Conservation (phyloP, 441 rosid species). For the Macaranga tanarius region DNA sequence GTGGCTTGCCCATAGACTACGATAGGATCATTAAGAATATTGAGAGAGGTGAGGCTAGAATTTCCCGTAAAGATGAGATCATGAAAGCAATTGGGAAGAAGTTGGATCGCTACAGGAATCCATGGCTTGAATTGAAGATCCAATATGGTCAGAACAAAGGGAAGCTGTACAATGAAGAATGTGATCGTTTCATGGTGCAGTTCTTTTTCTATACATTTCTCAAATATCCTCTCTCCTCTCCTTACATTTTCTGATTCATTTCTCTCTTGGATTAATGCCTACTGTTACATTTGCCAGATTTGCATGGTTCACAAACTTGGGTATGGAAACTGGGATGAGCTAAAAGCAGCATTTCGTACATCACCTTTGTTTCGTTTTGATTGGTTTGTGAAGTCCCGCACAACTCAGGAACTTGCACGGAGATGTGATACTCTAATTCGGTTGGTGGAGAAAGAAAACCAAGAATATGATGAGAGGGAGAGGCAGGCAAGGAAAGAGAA, state of each 20-base stretch:
- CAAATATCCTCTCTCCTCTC: neutral
- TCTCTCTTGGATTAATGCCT: neutral
- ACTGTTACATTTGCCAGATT: conserved; percentile 44
- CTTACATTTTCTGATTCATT: neutral
- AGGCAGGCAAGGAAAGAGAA: conserved; percentile 97
- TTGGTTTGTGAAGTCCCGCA: conserved; percentile 97
- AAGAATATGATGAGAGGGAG: conserved; percentile 94
- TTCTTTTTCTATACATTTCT: conserved; percentile 2
- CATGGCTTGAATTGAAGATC: conserved; percentile 97
- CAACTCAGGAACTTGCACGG: conserved; percentile 91
- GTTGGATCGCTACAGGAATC: conserved; percentile 95
- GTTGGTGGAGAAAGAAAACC: conserved; percentile 98
- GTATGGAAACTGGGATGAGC: conserved; percentile 99
- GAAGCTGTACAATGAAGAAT: conserved; percentile 96
- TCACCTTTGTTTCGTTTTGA: conserved; percentile 88
- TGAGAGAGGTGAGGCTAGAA: conserved; percentile 97
- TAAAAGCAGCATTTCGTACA: conserved; percentile 84
- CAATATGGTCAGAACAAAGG: conserved; percentile 99
- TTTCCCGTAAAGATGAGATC: conserved; percentile 94
- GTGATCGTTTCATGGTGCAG: conserved; percentile 94
- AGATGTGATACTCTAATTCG: conserved; percentile 96
- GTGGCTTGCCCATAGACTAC: conserved; percentile 49
- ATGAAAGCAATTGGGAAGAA: conserved; percentile 99
- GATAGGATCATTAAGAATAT: conserved; percentile 98
- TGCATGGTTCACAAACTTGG: conserved; percentile 99